Conservation (phyloP, 2,329 filamentous ascomycete genomes). For the Aurifilum marmelostoma region DNA sequence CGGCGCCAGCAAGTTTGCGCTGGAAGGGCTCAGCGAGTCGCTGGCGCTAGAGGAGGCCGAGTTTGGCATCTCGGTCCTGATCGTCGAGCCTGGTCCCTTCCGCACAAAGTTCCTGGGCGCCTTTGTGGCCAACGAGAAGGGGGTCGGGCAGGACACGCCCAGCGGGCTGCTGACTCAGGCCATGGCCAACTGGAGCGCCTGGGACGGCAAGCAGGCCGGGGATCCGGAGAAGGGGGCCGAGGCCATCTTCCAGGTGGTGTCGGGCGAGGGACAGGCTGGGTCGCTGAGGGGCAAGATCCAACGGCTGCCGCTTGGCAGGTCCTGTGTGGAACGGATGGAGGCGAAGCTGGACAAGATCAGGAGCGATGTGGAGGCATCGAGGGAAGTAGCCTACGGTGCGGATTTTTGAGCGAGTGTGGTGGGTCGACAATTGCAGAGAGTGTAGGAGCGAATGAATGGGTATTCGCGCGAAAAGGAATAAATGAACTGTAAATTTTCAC, state of each 20-base stretch:
- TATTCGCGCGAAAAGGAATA: too few relatives aligned
- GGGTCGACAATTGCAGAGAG: too few relatives aligned
- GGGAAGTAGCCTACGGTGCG: conserved; percentile 1
- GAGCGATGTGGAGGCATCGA: conserved; percentile 2
- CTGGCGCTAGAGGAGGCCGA: conserved; percentile 40
- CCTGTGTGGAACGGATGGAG: conserved; percentile 33
- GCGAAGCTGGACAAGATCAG: conserved; percentile 9
- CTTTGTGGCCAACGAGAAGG: conserved; percentile 3
- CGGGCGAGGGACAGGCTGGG: conserved; percentile 38
- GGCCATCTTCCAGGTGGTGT: conserved; percentile 43
- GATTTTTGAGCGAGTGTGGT: not conserved
- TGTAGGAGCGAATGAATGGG: too few relatives aligned
- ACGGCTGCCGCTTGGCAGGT: conserved; percentile 41
- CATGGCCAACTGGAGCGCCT: not conserved
- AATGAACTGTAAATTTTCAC: too few relatives aligned
- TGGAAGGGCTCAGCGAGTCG: conserved; percentile 45
- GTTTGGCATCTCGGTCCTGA: conserved; percentile 36
- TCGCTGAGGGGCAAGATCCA: conserved; percentile 39
- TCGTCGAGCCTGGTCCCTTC: conserved; percentile 48
- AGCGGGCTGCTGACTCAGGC: not conserved
- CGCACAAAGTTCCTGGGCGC: conserved; percentile 27
- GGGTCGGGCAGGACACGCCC: not conserved
- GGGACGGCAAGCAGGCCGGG: conserved; percentile 33
- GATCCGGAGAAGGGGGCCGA: conserved; percentile 42
- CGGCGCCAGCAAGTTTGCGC: conserved; percentile 37